These are phyloP conservation scores for Cerioporus squamosus DNA, from an alignment of 1,284 basidiomycete species.

Conservation along the genomic window DNA sequence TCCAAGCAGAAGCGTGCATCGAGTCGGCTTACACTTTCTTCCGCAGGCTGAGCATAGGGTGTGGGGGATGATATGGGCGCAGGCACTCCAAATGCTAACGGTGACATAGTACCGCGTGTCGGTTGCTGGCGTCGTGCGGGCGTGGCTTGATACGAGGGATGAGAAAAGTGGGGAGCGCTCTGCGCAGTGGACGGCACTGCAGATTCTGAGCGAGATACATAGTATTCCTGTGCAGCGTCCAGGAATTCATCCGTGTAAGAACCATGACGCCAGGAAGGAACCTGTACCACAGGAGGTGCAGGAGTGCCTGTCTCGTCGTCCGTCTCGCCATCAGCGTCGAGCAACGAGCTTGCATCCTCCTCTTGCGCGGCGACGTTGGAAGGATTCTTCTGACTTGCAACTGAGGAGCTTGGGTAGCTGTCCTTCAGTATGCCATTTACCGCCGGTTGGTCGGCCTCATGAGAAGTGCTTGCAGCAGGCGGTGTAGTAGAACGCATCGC, in stretches of 20 bases:
- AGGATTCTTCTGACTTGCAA: neutral
- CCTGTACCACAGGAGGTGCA: neutral
- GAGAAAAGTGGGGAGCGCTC: no score
- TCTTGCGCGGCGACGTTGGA: neutral
- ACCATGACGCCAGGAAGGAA: neutral
- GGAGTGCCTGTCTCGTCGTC: constrained; percentile 14
- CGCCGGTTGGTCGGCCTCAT: neutral
- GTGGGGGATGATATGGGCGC: no score
- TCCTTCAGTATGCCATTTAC: neutral
- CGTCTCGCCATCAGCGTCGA: constrained; percentile 24
- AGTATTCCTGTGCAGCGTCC: neutral
- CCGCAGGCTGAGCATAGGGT: no score
- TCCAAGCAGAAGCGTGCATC: no score
- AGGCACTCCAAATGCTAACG: no score
- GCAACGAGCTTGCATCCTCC: constrained; percentile 7
- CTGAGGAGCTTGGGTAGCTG: neutral
- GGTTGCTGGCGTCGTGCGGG: no score
- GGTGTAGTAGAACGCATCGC: neutral
- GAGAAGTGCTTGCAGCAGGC: neutral
- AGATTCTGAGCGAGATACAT: no score
- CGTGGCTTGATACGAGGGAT: no score
- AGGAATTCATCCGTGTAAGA: neutral
- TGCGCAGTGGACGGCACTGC: no score
- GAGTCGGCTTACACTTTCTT: no score
- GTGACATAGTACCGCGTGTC: no score